phyloP scores from a whole-genome alignment of 148 eudicot species.

The Fallopia convolvulus region DNA sequence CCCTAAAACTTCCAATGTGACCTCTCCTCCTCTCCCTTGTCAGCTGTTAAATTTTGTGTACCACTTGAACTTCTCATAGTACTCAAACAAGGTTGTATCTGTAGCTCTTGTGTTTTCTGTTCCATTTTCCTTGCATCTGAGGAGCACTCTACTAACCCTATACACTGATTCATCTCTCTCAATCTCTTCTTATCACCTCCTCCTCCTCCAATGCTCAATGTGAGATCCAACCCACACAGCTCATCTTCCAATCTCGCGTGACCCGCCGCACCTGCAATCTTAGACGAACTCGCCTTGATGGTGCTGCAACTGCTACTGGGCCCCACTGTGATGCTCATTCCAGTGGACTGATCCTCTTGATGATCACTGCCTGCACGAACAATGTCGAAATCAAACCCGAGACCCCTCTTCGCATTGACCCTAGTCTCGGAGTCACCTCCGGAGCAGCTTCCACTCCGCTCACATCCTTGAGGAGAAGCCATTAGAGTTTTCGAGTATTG shows the following conservation, averaged over 20 bases:
- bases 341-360: neutral
- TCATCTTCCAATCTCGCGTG: neutral
- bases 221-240: conserved; percentile 15
- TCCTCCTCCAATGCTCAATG: conserved; percentile 14
- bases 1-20: neutral
- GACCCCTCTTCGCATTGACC: neutral
- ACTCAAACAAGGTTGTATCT: neutral
- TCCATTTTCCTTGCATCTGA: neutral
- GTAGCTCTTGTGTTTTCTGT: neutral
- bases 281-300: neutral
- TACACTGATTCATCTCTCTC: neutral
- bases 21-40: neutral
- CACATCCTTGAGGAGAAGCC: neutral
- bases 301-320: conserved; percentile 9
- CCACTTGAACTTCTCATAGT: neutral
- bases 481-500: neutral
- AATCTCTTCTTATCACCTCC: conserved; percentile 4
- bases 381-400: neutral
- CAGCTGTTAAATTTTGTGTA: neutral
- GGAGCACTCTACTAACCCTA: neutral
- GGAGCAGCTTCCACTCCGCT: conserved; percentile 6
- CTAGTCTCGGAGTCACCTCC: neutral
- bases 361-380: neutral
- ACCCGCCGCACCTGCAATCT: neutral
- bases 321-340: neutral